Conservation (phyloP, 2,329 filamentous ascomycete species). For the Metarhizium robertsii region DNA sequence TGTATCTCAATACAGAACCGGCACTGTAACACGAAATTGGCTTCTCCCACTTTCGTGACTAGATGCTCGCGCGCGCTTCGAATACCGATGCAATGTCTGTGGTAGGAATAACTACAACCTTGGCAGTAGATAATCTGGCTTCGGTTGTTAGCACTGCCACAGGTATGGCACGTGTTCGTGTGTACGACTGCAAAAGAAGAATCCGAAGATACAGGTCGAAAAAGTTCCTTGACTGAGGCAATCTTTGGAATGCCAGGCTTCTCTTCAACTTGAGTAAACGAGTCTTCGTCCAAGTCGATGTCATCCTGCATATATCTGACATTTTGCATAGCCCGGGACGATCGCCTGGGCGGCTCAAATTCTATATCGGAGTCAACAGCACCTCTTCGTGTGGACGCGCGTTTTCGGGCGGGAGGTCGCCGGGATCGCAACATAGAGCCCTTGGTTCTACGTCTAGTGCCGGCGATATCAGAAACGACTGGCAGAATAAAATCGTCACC, state of each 20-base stretch:
- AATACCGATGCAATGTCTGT: slow-evolving; percentile 71
- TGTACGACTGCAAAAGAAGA: slow-evolving; percentile 65
- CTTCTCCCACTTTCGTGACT: slow-evolving; percentile 72
- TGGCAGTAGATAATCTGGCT: slow-evolving; percentile 79
- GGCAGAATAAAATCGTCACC: slow-evolving; percentile 24
- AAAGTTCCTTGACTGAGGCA: slow-evolving; percentile 63
- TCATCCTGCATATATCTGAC: slow-evolving; percentile 39
- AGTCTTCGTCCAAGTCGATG: slow-evolving; percentile 49
- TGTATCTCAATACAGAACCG: slow-evolving; percentile 67
- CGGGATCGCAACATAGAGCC: slow-evolving; percentile 11
- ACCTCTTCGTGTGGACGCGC: slow-evolving; percentile 12
- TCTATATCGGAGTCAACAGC: slow-evolving; percentile 38
- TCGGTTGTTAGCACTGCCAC: slow-evolving; percentile 35
- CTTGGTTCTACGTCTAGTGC: slow-evolving; percentile 12
- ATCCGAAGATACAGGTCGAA: slow-evolving; percentile 50
- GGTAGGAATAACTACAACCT: slow-evolving; percentile 77
- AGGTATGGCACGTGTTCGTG: slow-evolving; percentile 62
- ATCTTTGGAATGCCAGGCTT: slow-evolving; percentile 41
- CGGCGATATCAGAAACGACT: slow-evolving; percentile 27
- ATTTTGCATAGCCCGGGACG: slow-evolving; percentile 35
- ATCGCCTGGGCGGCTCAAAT: slow-evolving; percentile 42
- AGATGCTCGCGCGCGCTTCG: slow-evolving; percentile 72
- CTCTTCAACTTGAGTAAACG: slow-evolving; percentile 39
- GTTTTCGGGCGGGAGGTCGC: slow-evolving; percentile 11
- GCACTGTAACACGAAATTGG: slow-evolving; percentile 82